Evolutionary conservation across 345 rosid species (phyloP).

Genomic region (Capsella bursapastoris): DNA sequence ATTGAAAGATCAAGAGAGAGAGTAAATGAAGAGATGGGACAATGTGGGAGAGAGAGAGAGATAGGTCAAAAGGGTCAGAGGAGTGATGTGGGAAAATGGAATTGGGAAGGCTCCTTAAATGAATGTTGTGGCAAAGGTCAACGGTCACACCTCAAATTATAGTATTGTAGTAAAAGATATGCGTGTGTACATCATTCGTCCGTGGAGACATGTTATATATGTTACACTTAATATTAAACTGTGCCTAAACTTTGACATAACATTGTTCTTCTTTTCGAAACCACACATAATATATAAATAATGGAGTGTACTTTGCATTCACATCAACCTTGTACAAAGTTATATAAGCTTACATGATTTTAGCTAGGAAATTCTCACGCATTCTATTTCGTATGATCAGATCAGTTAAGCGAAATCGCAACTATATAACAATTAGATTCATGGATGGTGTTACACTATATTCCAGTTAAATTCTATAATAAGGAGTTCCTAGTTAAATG

Average conservation of each 20-base stretch:
- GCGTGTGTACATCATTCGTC: not conserved
- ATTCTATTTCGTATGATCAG: not conserved
- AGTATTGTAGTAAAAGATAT: not conserved
- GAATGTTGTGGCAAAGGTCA: conserved; percentile 45
- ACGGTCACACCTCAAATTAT: conserved; percentile 24
- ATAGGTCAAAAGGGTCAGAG: conserved; percentile 45
- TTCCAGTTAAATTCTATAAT: not conserved
- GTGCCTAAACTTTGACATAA: conserved; percentile 41
- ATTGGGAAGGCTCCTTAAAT: conserved; percentile 22
- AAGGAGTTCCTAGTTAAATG: not conserved
- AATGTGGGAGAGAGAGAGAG: conserved; percentile 14
- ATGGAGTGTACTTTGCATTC: not conserved
- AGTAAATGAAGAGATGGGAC: conserved; percentile 32
- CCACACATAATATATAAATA: conserved; percentile 7
- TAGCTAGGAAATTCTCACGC: not conserved
- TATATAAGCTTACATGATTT: not conserved
- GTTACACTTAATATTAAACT: conserved; percentile 8
- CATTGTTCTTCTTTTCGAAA: conserved; percentile 27
- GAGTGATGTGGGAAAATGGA: conserved; percentile 45
- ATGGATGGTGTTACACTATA: not conserved
- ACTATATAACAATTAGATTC: not conserved
- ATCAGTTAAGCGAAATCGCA: not conserved
- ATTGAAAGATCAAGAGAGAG: conserved; percentile 37
- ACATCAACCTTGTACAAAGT: conserved; percentile 1
- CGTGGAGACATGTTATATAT: conserved; percentile 25